Percentiles rank a stretch among this genome's conserved stretches.
phyloP scores from a whole-genome alignment of 2,329 filamentous ascomycete species.

The Rutstroemia sp. region DNA sequence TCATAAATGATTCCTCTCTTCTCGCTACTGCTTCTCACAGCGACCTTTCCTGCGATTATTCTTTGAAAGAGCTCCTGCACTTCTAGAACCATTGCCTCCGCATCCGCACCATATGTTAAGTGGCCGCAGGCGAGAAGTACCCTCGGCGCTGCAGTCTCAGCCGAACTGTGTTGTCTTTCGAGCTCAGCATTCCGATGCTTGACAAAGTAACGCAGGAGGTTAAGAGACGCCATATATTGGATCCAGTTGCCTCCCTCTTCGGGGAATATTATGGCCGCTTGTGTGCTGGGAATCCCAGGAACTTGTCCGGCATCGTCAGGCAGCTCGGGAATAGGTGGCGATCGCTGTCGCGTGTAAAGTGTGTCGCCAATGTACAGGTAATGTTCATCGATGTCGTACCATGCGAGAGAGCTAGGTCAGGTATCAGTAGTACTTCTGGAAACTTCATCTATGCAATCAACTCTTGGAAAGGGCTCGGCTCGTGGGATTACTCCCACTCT shows the following conservation, averaged over 20 bases:
- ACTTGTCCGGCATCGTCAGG: constrained; percentile 14
- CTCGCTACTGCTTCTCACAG: constrained; percentile 25
- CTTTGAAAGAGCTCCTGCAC: constrained; percentile 29
- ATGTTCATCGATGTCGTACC: constrained; percentile 29
- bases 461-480: no score
- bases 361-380: constrained; percentile 40
- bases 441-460: no score
- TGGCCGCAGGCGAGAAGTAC: constrained; percentile 32
- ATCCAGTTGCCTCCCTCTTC: constrained; percentile 33
- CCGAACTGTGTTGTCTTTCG: constrained; percentile 14
- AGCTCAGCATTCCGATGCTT: constrained; percentile 27
- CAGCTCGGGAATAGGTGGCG: constrained; percentile 26
- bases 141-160: constrained; percentile 17
- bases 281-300: constrained; percentile 14
- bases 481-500: neutral
- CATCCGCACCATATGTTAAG: constrained; percentile 32
- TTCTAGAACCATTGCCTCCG: constrained; percentile 30
- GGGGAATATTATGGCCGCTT: constrained; percentile 33
- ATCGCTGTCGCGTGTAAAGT: constrained; percentile 33
- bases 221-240: constrained; percentile 32
- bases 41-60: constrained; percentile 30
- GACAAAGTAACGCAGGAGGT: constrained; percentile 31
- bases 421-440: neutral
- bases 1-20: constrained; percentile 30
- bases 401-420: neutral